phyloP scores from a whole-genome alignment of 768 basidiomycete species.

The Zangia roseola region DNA sequence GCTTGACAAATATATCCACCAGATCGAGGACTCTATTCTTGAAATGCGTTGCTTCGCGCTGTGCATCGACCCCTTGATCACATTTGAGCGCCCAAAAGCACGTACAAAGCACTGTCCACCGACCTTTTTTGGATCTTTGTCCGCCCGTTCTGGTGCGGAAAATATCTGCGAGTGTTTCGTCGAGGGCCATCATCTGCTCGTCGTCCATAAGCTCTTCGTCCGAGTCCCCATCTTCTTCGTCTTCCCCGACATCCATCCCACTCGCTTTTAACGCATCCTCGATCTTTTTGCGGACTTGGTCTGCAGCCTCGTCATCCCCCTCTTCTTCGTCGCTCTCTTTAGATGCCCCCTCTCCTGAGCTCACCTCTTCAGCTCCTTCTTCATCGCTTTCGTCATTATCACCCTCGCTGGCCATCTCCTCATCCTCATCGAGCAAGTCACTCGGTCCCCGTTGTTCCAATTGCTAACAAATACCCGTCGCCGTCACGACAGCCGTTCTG shows the following conservation, averaged over 20 bases:
- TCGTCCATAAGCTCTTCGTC: constrained; percentile 84
- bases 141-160: constrained; percentile 69
- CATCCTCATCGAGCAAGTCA: constrained; percentile 44
- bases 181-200: constrained; percentile 97
- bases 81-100: neutral
- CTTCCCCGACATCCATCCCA: constrained; percentile 52
- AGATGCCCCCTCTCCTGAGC: constrained; percentile 31
- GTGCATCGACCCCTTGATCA: constrained; percentile 56
- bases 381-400: constrained; percentile 36
- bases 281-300: constrained; percentile 65
- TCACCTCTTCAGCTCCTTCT: constrained; percentile 37
- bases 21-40: constrained; percentile 95
- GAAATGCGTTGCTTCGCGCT: constrained; percentile 92
- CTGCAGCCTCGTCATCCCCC: constrained; percentile 45
- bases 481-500: neutral
- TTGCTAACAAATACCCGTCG: constrained; percentile 59
- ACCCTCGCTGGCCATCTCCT: constrained; percentile 40
- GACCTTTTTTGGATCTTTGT: constrained; percentile 66
- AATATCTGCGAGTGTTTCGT: constrained; percentile 85
- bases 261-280: constrained; percentile 60
- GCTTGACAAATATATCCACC: constrained; percentile 81
- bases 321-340: constrained; percentile 42
- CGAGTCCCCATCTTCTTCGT: constrained; percentile 51
- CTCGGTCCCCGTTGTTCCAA: constrained; percentile 67
- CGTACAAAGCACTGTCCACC: constrained; percentile 14